Percentiles rank a stretch among this genome's conserved stretches.
Evolutionary conservation across 176 grass and related monocot species (phyloP).

Genomic region (Dendrocalamus sinicus): DNA sequence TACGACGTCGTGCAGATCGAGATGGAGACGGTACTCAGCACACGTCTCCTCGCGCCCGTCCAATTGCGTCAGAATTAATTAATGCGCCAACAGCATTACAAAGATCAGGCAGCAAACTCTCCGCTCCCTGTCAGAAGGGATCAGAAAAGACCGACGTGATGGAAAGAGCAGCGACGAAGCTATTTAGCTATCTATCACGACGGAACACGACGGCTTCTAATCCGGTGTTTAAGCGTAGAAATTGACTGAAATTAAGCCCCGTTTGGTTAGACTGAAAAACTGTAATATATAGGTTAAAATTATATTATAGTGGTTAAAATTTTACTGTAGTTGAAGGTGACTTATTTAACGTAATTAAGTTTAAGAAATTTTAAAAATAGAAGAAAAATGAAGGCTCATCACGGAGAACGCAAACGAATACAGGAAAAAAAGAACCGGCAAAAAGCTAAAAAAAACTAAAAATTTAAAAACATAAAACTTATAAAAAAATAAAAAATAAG

Average conservation of each 20-base stretch:
- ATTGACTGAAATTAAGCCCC: background rate
- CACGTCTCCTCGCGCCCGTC: background rate
- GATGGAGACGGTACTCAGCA: background rate
- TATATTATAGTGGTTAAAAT: no score
- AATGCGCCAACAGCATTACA: background rate
- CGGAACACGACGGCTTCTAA: background rate
- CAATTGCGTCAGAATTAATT: background rate
- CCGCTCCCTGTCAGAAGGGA: background rate
- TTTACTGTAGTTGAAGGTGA: no score
- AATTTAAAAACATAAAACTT: no score
- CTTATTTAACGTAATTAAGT: no score
- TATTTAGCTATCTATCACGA: background rate
- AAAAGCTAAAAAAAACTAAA: no score
- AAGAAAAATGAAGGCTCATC: no score
- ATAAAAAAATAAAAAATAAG: no score
- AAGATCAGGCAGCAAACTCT: background rate
- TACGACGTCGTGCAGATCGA: conserved; percentile 3
- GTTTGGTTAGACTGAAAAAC: no score
- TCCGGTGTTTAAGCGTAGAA: background rate
- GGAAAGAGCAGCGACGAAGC: background rate
- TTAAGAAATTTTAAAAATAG: no score
- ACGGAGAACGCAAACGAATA: no score
- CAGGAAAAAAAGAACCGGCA: no score
- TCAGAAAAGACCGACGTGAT: background rate
- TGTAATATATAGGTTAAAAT: no score